phyloP scores from a whole-genome alignment of 148 eudicot genomes.

The Fagopyrum tataricum region DNA sequence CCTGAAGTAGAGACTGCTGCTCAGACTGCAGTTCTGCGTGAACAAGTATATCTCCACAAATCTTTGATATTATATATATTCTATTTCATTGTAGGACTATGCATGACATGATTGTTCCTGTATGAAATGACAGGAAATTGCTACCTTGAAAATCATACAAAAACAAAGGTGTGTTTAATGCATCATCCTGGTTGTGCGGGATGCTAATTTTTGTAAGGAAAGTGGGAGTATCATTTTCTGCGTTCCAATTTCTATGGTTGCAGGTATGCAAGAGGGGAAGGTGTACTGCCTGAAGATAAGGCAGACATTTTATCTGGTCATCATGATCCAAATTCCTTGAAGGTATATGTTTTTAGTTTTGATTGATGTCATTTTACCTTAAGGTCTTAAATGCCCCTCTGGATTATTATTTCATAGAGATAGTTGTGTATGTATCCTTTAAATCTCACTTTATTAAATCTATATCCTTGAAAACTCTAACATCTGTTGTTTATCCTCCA shows the following conservation, averaged over 20 bases:
- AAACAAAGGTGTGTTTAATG: slow-evolving; percentile 55
- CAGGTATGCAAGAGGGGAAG: slow-evolving; percentile 58
- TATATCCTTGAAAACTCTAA: too few relatives aligned
- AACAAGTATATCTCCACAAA: slow-evolving; percentile 52
- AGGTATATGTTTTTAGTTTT: slow-evolving; percentile 30
- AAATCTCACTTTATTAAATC: too few relatives aligned
- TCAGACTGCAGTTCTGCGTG: slow-evolving; percentile 77
- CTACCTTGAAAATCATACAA: slow-evolving; percentile 60
- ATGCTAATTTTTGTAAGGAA: slow-evolving; percentile 1
- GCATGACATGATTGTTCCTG: slow-evolving; percentile 16
- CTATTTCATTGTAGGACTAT: not conserved
- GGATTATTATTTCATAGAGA: not conserved
- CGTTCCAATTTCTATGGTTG: slow-evolving; percentile 21
- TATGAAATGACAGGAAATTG: slow-evolving; percentile 54
- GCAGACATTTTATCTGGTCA: slow-evolving; percentile 60
- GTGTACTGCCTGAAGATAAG: slow-evolving; percentile 49
- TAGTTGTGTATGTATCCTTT: too few relatives aligned
- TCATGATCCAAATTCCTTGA: slow-evolving; percentile 77
- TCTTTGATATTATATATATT: slow-evolving; percentile 4
- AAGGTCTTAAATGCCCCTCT: not conserved
- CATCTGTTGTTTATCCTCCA: too few relatives aligned
- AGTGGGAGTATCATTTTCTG: slow-evolving; percentile 3
- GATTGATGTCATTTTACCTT: not conserved
- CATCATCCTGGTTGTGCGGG: slow-evolving; percentile 2
- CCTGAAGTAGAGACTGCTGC: slow-evolving; percentile 73